Base-by-base conservation (phyloP, 495 filamentous ascomycete genomes). In the Penicillium manginii region DNA sequence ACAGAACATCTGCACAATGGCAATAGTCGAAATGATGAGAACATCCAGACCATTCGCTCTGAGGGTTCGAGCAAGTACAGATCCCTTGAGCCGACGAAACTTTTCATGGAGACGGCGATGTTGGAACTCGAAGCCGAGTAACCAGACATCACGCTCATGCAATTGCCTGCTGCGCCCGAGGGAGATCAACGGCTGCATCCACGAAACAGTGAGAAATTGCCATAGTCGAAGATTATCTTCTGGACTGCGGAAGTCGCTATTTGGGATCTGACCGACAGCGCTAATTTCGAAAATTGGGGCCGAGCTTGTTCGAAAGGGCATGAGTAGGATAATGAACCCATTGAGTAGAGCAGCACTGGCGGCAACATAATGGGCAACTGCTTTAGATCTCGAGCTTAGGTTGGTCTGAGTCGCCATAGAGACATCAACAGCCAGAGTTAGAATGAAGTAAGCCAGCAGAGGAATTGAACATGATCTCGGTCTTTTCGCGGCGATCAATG, bases 131-230 rank as follows among this genome's bases (percentile, higher is more conserved):
- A 84, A 88, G 0, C 83, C 81, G 9, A 93, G 76, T 22, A 78
- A 68, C 91, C 91, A 96, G 4, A 96, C 89, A 69, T 94, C 90
- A 50, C 86, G 81, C 46, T 93, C 85, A 62, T 92, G 74, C 4
- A 96, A 67, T 66, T 88, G 84, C 53, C 83, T 74, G 31, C 77
- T 77, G 37, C 77, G 81, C 5, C 88, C 90, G 18, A 83, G 57
- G 2, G 78, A 72, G 42, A 93, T 91, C 26, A 96, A 71, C 0
- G 90, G 87, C 3, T 77, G 76, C 84, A 96, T 86, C 91, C 91
- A 96, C 0, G 89, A 91, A 5, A 96, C 88, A 2, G 84, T 86
- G 74, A 91, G 86, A 65, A 86, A 96, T 64, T 93, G 89, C 87
- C 88, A 93, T 1, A 91, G 77, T 19, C 79, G 87, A 39, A 94